Base-by-base conservation (phyloP, 2,329 filamentous ascomycete species). In the Fusarium verticillioides region DNA sequence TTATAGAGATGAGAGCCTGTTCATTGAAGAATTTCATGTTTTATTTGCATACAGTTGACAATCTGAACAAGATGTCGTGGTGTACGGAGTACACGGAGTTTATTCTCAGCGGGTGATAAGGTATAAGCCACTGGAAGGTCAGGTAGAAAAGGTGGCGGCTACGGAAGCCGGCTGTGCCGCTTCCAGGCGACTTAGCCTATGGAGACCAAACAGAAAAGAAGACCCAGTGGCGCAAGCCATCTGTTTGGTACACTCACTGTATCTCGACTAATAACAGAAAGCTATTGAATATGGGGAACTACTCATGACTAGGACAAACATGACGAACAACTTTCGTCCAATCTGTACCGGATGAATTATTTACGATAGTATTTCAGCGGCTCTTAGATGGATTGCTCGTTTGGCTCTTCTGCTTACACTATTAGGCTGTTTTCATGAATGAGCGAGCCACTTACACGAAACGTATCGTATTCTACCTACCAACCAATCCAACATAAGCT, bases 141-240 rank as follows among this genome's bases (percentile, higher is more conserved):
- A 34, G 30, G 15, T 32, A 49, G 28, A 37, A 42, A 52, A 59
- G 54, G 70, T 73, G 58, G 68, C 66, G 66, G 66, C 19, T 46
- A 61, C 46, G 53, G 60, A 49, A 70, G 65, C 70, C 60, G 70
- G 37, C 66, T 60, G 70, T 50, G 70, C 71, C 71, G 71, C 67
- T 60, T 56, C n/a, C 49, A 52, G 30, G 30, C 49, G 63, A 47
- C 34, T 47, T 64, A 61, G 63, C 59, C 61, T 15, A 28, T 30
- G 30, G 10, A 30, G 34, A 28, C 42, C 40, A 64, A 46, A 9
- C n/a, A 36, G 53, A 57, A 57, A 15, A 16, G n/a, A 42, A 44
- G 39, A 42, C 28, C 23, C 21, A 37, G 28, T 28, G n/a, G 28
- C 37, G n/a, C 63, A 52, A 72, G 44, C 53, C 46, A 60, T 59